A percentile compares a stretch with the other conserved stretches of the same genome.
phyloP scores from a whole-genome alignment of 768 basidiomycete genomes.

The Amylocystis lapponica region DNA sequence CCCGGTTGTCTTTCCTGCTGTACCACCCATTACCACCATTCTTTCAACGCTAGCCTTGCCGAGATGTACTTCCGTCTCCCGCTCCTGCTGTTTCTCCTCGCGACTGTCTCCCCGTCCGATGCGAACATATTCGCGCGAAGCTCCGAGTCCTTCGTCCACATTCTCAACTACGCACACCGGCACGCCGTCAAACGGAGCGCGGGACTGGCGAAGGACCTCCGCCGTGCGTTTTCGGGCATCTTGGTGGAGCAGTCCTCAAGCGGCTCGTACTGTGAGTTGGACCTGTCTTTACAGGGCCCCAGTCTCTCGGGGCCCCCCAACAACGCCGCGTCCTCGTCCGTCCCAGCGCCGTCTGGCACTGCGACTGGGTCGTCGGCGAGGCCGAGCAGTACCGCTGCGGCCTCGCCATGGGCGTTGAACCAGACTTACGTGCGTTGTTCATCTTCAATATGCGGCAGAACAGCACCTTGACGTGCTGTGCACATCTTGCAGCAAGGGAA shows the following conservation, averaged over 20 bases:
- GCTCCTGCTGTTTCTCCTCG: slow-evolving; percentile 27
- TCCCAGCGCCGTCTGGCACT: slow-evolving; percentile 9
- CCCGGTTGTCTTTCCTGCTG: too few species aligned
- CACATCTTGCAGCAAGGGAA: slow-evolving; percentile 43
- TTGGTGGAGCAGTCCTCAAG: slow-evolving; percentile 27
- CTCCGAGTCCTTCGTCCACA: slow-evolving; percentile 35
- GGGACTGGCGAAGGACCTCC: slow-evolving; percentile 63
- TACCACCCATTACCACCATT: too few species aligned
- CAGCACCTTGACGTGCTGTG: background rate
- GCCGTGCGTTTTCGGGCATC: slow-evolving; percentile 54
- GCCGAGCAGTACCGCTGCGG: slow-evolving; percentile 8
- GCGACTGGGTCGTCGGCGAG: slow-evolving; percentile 11
- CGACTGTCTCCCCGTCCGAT: slow-evolving; percentile 23
- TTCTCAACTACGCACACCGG: slow-evolving; percentile 46
- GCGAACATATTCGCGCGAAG: slow-evolving; percentile 18
- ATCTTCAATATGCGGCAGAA: too few species aligned
- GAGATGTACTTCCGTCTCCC: slow-evolving; percentile 22
- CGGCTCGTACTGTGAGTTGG: slow-evolving; percentile 23
- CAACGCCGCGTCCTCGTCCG: slow-evolving; percentile 2
- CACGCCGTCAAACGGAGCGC: slow-evolving; percentile 55
- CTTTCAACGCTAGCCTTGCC: too few species aligned
- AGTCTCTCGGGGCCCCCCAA: too few species aligned
- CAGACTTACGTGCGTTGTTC: slow-evolving; percentile 49
- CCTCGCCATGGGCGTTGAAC: slow-evolving; percentile 39
- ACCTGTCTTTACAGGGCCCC: too few species aligned